phyloP scores from a whole-genome alignment of 305 asterid species.

The Andrographis paniculata region DNA sequence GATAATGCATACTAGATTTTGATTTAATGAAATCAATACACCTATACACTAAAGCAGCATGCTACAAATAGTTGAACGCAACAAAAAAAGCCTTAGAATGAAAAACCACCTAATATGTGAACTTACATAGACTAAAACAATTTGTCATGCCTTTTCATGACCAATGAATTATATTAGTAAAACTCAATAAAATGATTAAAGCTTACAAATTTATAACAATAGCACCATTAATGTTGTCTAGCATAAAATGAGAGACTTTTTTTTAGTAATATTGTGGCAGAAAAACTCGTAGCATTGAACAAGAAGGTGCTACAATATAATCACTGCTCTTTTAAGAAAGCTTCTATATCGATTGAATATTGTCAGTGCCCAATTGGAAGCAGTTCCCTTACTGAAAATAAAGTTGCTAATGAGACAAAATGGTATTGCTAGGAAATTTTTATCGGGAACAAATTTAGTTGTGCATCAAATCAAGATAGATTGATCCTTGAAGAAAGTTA shows the following conservation, averaged over 20 bases:
- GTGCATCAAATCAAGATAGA: neutral
- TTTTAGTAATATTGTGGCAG: neutral
- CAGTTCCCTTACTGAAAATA: neutral
- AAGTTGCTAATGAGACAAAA: neutral
- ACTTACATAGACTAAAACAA: too few relatives aligned
- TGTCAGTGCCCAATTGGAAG: too few relatives aligned
- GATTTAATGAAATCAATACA: too few relatives aligned
- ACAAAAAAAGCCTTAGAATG: too few relatives aligned
- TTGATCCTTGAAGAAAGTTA: neutral
- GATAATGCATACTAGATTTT: too few relatives aligned
- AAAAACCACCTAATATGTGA: too few relatives aligned
- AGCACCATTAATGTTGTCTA: neutral
- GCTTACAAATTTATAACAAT: neutral
- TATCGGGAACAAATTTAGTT: too few relatives aligned
- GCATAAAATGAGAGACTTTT: neutral
- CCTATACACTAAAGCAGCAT: too few relatives aligned
- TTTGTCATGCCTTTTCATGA: neutral
- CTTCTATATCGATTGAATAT: too few relatives aligned
- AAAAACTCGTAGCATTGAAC: neutral
- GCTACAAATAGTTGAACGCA: too few relatives aligned
- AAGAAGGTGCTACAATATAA: neutral
- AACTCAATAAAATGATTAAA: neutral
- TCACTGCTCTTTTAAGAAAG: too few relatives aligned
- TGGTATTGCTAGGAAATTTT: too few relatives aligned
- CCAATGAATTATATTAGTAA: neutral